Base-by-base conservation (phyloP, 2,329 filamentous ascomycete species). In the Claviceps monticola region DNA sequence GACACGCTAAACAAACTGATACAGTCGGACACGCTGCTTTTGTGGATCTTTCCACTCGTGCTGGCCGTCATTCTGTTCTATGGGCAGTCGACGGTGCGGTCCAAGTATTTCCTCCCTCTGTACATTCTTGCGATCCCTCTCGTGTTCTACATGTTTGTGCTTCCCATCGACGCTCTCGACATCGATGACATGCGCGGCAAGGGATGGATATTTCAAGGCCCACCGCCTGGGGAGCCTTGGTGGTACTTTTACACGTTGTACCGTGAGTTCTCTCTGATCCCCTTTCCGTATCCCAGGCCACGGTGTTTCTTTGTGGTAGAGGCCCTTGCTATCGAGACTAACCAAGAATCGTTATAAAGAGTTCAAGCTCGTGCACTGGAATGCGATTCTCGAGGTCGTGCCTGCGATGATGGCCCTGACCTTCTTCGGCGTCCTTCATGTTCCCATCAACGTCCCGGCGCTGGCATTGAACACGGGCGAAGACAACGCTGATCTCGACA, bases 211-310 rank as follows among this genome's bases (percentile, higher is more conserved):
- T 98, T 98, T 60, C 79, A 88, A 59, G 85, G 85, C 0, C 91
- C 93, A 1, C 84, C 85, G 46, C 83, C 84, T 9, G 86, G 80
- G 13, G 88, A 95, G 60, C 89, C 93, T 0, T 98, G 94, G 81
- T 98, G 93, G 79, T 89, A 93, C 64, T 98, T 98, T 62, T 98
- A 95, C 69, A 94, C 88, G 0, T 78, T 97, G 47, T 98, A 95
- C 68, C 83, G 87, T 91, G 74, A 75, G 82, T 51, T 17, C 11
- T 46, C 42, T 43, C 41, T 13, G 3, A 14, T 19, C 5, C 21
- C 16, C 6, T n/a, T 16, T 5, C 5, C 41, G 41, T 23, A 13
- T 37, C 36, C 9, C 29, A 7, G 21, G 16, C 38, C 16, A 14
- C 2, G n/a, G 19, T 3, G 3, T 19, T n/a, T 16, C 7, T n/a